Evolutionary conservation across 768 basidiomycete genomes (phyloP).

Genomic region (Serendipita indica): DNA sequence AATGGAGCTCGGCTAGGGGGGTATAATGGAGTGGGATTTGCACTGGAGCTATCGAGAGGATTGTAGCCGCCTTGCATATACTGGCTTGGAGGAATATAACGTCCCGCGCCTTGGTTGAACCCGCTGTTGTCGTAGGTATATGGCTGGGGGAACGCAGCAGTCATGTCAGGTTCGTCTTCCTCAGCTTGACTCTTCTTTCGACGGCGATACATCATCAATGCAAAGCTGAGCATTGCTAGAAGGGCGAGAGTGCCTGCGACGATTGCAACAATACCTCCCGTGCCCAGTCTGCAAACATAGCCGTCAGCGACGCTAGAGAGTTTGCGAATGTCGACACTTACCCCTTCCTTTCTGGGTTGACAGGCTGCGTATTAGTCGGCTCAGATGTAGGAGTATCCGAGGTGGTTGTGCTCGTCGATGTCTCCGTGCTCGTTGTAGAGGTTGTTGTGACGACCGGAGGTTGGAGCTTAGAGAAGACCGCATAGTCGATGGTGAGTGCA

Average conservation of each 20-base stretch:
- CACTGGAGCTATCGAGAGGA: not conserved
- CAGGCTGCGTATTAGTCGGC: not conserved
- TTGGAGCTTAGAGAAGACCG: not conserved
- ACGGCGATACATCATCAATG: constrained; percentile 7
- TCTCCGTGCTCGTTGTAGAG: not conserved
- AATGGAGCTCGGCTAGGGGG: not conserved
- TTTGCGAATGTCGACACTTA: not conserved
- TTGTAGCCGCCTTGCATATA: constrained; percentile 6
- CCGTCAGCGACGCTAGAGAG: not conserved
- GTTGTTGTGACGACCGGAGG: not conserved
- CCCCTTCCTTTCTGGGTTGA: not conserved
- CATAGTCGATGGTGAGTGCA: constrained; percentile 1
- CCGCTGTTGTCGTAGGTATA: not conserved
- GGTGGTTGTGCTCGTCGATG: not conserved
- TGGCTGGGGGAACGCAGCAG: not conserved
- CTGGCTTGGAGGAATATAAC: constrained; percentile 4
- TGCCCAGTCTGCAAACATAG: not conserved
- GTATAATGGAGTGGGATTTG: not conserved
- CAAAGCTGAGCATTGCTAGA: constrained; percentile 2
- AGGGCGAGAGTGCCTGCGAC: not conserved
- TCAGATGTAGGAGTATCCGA: not conserved
- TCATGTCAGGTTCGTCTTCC: not conserved
- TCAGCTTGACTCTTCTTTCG: not conserved
- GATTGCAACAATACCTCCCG: not conserved
- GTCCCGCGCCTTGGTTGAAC: not conserved